Base-by-base conservation (phyloP, 2,329 filamentous ascomycete species). In the Venturia nashicola region DNA sequence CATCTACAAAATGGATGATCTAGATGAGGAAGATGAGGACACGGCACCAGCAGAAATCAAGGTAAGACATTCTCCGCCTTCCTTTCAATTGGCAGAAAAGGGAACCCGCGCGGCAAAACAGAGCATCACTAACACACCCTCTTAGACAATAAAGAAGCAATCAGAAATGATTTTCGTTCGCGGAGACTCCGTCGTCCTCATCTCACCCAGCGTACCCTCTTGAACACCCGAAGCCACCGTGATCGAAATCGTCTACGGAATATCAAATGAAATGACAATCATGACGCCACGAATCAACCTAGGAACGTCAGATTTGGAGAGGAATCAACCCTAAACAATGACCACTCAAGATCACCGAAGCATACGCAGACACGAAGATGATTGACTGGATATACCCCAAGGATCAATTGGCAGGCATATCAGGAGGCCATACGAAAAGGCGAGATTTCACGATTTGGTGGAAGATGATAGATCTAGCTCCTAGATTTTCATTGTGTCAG, bases 81-180 rank as follows among this genome's bases (percentile, higher is more conserved):
- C 9, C 43, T 61, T 18, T 27, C 36, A 39, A 9, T 14, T 5
- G 16, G n/a, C 7, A 34, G 32, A 46, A 5, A 11, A 27, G 2
- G 27, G 27, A 27, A 27, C 27, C 27, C n/a, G n/a, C n/a, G n/a
- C 36, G 36, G 4, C 27, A 27, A 27, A 27, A 39, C 12, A 42
- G 40, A 42, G 40, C 40, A 42, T 42, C 6, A 23, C 59, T 20
- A 9, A 62, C 36, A 62, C 65, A 68, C 60, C 14, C n/a, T 20
- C 51, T 16, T 67, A 96, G 89, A 96, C 92, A 16, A 86, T 94
- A 67, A 96, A 93, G 79, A 96, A 96, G 78, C 95, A 97, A 76
- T 95, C 91, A 54, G 94, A 97, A 75, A 99, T 99, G 94, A 79
- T 99, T 23, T 99, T 99, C 75, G 93, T 99, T 65, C 83, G 94